phyloP scores from a whole-genome alignment of 345 rosid genomes.

The Lumnitzera littorea region DNA sequence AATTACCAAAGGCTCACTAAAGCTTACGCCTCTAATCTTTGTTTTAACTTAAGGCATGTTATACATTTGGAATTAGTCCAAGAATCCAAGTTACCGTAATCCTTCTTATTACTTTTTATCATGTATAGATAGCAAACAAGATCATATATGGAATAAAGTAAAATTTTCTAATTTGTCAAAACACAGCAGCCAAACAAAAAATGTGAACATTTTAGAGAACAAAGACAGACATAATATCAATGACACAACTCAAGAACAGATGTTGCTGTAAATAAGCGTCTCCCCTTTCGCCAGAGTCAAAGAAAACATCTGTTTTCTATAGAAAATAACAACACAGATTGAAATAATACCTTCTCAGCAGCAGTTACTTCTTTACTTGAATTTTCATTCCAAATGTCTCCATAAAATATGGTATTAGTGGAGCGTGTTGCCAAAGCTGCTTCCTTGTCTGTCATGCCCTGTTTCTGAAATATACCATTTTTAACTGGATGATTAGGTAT shows the following conservation, averaged over 20 bases:
- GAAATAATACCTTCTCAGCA: slow-evolving; percentile 17
- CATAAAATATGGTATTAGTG: slow-evolving; percentile 10
- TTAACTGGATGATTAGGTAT: neutral
- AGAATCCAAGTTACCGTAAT: too few relatives aligned
- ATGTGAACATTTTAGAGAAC: too few relatives aligned
- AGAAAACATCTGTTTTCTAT: neutral
- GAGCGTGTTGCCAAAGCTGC: slow-evolving; percentile 1
- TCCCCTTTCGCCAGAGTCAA: neutral
- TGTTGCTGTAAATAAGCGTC: neutral
- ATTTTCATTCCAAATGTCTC: slow-evolving; percentile 10
- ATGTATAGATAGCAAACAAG: too few relatives aligned
- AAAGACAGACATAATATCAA: too few relatives aligned
- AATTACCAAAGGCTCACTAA: too few relatives aligned
- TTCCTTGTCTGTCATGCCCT: slow-evolving; percentile 3
- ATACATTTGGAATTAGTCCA: too few relatives aligned
- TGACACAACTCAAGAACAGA: neutral
- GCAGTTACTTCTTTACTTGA: slow-evolving; percentile 9
- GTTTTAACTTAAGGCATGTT: too few relatives aligned
- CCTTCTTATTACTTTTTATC: too few relatives aligned
- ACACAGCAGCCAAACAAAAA: too few relatives aligned
- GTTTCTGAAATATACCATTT: neutral
- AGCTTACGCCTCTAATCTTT: too few relatives aligned
- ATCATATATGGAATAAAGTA: too few relatives aligned
- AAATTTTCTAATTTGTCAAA: too few relatives aligned
- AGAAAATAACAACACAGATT: neutral